Evolutionary conservation across 192 early-diverging fungal species (phyloP).

Genomic region (Linderina pennispora): DNA sequence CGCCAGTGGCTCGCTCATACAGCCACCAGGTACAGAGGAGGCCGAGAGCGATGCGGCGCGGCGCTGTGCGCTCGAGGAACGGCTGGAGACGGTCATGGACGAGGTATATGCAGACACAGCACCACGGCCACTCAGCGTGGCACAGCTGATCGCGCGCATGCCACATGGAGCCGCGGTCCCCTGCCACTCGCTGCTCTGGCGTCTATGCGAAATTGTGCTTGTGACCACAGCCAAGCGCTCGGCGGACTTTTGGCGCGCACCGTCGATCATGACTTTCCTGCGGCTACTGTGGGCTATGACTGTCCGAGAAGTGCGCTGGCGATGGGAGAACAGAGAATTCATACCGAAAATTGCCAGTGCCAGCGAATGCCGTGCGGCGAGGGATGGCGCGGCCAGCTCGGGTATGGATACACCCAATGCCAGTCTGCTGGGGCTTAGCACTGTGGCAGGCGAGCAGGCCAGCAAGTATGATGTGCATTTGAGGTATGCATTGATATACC

Average conservation of each 20-base stretch:
- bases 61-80: background rate
- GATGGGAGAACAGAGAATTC: conserved; percentile 55
- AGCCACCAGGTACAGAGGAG: conserved; percentile 10
- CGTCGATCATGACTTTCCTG: conserved; percentile 58
- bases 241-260: conserved; percentile 42
- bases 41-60: conserved; percentile 4
- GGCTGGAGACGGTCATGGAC: conserved; percentile 13
- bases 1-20: conserved; percentile 8
- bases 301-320: conserved; percentile 52
- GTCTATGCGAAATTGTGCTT: conserved; percentile 34
- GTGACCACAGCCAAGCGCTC: conserved; percentile 34
- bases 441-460: no score
- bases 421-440: no score
- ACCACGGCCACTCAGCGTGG: conserved; percentile 7
- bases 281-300: conserved; percentile 64
- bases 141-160: conserved; percentile 31
- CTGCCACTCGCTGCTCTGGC: conserved; percentile 38
- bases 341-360: conserved; percentile 49
- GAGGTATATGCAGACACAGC: conserved; percentile 9
- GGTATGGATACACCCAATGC: conserved; percentile 12
- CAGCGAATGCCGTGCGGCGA: conserved; percentile 10
- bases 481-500: conserved; percentile 58
- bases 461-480: conserved; percentile 53
- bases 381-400: conserved; percentile 1
- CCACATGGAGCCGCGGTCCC: conserved; percentile 39